These are phyloP conservation scores for Penicillium salamii DNA, from an alignment of 495 filamentous ascomycete species.

Conservation along the genomic window DNA sequence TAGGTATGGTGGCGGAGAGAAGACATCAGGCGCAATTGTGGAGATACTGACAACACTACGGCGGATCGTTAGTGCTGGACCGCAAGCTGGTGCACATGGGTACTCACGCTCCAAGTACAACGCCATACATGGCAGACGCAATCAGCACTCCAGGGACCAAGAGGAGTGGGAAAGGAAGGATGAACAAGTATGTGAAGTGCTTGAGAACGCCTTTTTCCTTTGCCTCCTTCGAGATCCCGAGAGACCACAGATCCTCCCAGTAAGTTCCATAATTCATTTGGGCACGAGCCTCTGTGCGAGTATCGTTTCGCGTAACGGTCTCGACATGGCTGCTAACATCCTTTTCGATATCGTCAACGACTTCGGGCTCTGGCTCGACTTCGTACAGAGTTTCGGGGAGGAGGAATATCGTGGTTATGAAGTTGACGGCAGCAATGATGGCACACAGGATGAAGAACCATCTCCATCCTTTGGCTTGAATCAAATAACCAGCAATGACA, in stretches of 20 bases:
- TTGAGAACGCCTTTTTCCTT: slow-evolving; percentile 16
- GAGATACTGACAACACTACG: slow-evolving; percentile 28
- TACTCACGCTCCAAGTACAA: slow-evolving; percentile 38
- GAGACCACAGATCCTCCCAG: slow-evolving; percentile 27
- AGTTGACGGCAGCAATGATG: slow-evolving; percentile 29
- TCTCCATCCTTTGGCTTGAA: slow-evolving; percentile 28
- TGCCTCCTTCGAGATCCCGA: slow-evolving; percentile 22
- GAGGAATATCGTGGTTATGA: slow-evolving; percentile 28
- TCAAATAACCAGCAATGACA: slow-evolving; percentile 32
- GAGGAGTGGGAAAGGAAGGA: slow-evolving; percentile 34
- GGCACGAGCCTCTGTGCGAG: slow-evolving; percentile 10
- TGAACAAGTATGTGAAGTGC: slow-evolving; percentile 21
- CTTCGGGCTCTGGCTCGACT: slow-evolving; percentile 14
- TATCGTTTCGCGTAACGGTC: slow-evolving; percentile 5
- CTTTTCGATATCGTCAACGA: slow-evolving; percentile 12
- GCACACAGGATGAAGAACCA: slow-evolving; percentile 36
- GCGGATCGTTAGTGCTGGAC: background rate
- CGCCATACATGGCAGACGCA: slow-evolving; percentile 36
- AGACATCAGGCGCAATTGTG: slow-evolving; percentile 20
- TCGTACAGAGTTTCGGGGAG: slow-evolving; percentile 32
- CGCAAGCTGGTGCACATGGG: background rate
- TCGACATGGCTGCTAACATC: slow-evolving; percentile 19
- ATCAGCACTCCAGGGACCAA: slow-evolving; percentile 27
- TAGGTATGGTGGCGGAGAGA: slow-evolving; percentile 29
- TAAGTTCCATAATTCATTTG: slow-evolving; percentile 23